A percentile compares a stretch with the other conserved stretches of the same genome.
Evolutionary conservation across 2,329 filamentous ascomycete species (phyloP).

Genomic region (Onygenales sp.): DNA sequence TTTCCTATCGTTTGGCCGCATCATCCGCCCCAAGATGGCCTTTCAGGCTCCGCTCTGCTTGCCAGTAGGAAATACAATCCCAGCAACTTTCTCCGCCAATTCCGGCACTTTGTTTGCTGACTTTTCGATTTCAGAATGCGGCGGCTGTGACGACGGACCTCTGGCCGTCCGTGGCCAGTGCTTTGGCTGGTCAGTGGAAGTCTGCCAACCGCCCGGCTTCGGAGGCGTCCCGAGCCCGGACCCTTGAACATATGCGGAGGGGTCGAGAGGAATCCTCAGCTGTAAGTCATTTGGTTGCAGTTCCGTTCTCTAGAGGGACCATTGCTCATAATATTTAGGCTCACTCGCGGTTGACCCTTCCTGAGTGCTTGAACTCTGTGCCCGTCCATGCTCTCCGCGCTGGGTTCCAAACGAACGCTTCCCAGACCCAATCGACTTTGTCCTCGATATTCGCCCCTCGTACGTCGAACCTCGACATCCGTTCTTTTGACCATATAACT

Average conservation of each 20-base stretch:
- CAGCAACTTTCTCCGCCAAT: not conserved
- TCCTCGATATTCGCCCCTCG: not conserved
- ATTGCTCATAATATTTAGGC: not conserved
- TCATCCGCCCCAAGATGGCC: constrained; percentile 33
- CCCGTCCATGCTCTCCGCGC: constrained; percentile 18
- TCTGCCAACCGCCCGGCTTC: constrained; percentile 17
- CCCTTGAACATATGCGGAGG: not conserved
- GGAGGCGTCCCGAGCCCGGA: constrained; percentile 4
- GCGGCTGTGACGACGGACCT: constrained; percentile 33
- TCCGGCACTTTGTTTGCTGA: not conserved
- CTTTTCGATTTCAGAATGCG: constrained; percentile 30
- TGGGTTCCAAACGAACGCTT: not conserved
- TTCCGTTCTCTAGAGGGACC: not conserved
- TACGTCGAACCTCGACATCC: constrained; percentile 1
- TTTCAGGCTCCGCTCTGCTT: constrained; percentile 40
- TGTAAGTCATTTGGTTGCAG: constrained; percentile 11
- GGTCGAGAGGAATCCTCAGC: constrained; percentile 9
- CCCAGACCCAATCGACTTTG: not conserved
- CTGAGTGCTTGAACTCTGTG: constrained; percentile 19
- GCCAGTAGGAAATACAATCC: constrained; percentile 29
- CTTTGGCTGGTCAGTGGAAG: constrained; percentile 29
- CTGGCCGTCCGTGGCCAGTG: constrained; percentile 34
- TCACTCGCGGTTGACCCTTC: constrained; percentile 11
- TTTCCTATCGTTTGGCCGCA: not conserved
- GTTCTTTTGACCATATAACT: not conserved